A percentile compares a stretch with the other conserved stretches of the same genome.
Evolutionary conservation across 495 filamentous ascomycete genomes (phyloP).

Genomic region (Acidiella bohemica): DNA sequence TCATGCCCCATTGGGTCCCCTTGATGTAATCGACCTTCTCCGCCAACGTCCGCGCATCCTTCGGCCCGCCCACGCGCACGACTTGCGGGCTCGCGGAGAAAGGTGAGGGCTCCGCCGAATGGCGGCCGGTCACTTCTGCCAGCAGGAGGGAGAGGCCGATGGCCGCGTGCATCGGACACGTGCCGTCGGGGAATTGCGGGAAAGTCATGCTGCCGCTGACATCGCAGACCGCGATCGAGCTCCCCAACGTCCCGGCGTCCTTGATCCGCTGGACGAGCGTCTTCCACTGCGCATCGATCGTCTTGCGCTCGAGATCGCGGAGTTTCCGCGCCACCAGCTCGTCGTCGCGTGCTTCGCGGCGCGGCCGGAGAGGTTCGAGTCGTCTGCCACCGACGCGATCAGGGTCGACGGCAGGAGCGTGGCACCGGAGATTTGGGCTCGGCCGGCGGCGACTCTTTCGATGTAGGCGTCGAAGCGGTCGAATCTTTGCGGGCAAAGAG

Average conservation of each 20-base stretch:
- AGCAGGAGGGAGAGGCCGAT: constrained; percentile 37
- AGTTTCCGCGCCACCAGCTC: constrained; percentile 13
- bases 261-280: constrained; percentile 35
- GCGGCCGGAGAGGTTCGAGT: background rate
- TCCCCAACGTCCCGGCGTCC: constrained; percentile 33
- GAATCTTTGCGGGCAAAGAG: constrained; percentile 33
- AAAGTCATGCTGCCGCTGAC: constrained; percentile 32
- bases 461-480: constrained; percentile 33
- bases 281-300: constrained; percentile 36
- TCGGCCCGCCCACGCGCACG: constrained; percentile 22
- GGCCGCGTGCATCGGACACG: constrained; percentile 33
- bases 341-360: constrained; percentile 1
- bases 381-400: constrained; percentile 13
- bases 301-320: constrained; percentile 15
- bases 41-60: constrained; percentile 20
- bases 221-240: constrained; percentile 36
- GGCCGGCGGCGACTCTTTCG: constrained; percentile 27
- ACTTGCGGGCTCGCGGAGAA: constrained; percentile 28
- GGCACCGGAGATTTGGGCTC: constrained; percentile 32
- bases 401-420: constrained; percentile 32
- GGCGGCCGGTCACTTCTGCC: constrained; percentile 33
- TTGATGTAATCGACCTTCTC: constrained; percentile 25
- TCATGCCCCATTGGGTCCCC: constrained; percentile 23
- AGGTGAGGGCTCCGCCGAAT: constrained; percentile 34
- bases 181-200: constrained; percentile 29